phyloP scores from a whole-genome alignment of 2,329 filamentous ascomycete species.

The Lachnellula occidentalis region DNA sequence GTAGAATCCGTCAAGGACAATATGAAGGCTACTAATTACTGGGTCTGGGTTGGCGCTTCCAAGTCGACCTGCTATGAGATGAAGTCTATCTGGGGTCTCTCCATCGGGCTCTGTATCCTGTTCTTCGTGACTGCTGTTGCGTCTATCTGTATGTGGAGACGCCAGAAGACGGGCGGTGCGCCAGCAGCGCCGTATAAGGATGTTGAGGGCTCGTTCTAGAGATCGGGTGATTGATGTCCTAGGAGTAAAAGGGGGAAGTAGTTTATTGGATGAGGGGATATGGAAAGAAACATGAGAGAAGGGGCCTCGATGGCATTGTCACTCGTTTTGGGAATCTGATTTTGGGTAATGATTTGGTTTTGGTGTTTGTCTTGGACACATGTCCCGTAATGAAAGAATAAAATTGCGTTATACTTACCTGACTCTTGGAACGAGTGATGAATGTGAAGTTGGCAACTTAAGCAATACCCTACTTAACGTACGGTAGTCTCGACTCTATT shows the following conservation, averaged over 20 bases:
- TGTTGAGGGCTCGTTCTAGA: slow-evolving; percentile 12
- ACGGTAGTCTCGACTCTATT: too few species aligned
- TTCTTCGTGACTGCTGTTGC: slow-evolving; percentile 59
- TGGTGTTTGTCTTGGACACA: slow-evolving; percentile 12
- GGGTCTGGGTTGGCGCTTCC: slow-evolving; percentile 46
- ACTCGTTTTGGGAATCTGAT: slow-evolving; percentile 8
- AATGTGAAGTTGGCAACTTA: background rate
- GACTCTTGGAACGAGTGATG: background rate
- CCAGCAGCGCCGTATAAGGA: slow-evolving; percentile 14
- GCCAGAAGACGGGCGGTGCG: slow-evolving; percentile 10
- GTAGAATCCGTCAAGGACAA: slow-evolving; percentile 38
- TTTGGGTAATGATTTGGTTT: slow-evolving; percentile 13
- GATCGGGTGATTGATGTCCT: background rate
- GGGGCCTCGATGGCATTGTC: slow-evolving; percentile 10
- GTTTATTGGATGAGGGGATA: background rate
- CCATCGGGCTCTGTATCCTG: slow-evolving; percentile 70
- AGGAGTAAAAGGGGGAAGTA: background rate
- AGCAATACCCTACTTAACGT: too few species aligned
- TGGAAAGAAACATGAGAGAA: background rate
- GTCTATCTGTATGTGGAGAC: slow-evolving; percentile 52
- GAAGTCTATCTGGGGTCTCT: slow-evolving; percentile 82
- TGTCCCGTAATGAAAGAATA: slow-evolving; percentile 15
- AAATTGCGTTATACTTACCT: slow-evolving; percentile 6
- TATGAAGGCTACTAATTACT: slow-evolving; percentile 40
- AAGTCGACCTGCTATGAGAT: slow-evolving; percentile 71